Evolutionary conservation across 176 grass and related monocot species (phyloP).

Genomic region (Eragrostis nindensis): DNA sequence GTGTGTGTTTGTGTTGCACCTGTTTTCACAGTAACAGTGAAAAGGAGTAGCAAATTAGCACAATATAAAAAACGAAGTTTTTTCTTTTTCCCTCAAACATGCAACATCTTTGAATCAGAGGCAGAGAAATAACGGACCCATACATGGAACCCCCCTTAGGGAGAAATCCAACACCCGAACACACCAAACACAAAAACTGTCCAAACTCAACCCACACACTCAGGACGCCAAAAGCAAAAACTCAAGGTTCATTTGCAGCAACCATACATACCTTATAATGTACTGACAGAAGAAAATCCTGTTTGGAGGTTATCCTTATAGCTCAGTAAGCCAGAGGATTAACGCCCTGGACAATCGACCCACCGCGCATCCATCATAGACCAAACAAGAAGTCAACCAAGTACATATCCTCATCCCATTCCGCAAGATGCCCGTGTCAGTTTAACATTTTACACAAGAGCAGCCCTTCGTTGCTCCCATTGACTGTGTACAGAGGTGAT

Average conservation of each 20-base stretch:
- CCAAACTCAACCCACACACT: constrained; percentile 20
- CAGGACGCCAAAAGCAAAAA: background rate
- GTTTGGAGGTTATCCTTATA: background rate
- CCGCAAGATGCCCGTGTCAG: background rate
- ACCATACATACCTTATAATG: constrained; percentile 35
- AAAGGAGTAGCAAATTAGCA: background rate
- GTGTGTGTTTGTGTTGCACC: no score
- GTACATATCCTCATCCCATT: background rate
- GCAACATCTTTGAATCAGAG: no score
- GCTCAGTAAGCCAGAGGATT: background rate
- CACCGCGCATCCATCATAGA: constrained; percentile 4
- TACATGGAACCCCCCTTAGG: no score
- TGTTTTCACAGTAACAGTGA: constrained; percentile 23
- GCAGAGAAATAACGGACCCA: no score
- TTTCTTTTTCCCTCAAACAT: no score
- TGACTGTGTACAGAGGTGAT: background rate
- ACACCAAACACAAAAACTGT: background rate
- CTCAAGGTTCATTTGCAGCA: background rate
- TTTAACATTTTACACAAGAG: constrained; percentile 26
- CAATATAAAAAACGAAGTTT: background rate
- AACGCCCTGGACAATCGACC: background rate
- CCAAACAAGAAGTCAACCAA: background rate
- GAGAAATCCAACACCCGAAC: no score
- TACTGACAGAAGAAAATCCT: background rate
- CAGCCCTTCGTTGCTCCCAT: background rate